phyloP scores from a whole-genome alignment of 1,284 basidiomycete genomes.

The Trichosporon sp. region DNA sequence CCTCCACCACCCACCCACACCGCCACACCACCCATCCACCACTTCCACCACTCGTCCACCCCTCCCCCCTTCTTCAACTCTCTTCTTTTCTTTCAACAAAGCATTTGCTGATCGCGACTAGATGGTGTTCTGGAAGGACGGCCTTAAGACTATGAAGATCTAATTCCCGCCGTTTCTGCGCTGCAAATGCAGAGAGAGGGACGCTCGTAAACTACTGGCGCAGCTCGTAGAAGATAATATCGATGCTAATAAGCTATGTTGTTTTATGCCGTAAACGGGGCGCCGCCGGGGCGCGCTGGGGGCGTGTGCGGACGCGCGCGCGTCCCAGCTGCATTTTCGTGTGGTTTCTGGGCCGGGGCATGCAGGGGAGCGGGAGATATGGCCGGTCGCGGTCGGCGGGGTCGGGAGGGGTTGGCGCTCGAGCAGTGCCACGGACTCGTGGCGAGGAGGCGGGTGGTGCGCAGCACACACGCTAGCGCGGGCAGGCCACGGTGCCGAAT shows the following conservation, averaged over 20 bases:
- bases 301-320: background rate
- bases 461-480: background rate
- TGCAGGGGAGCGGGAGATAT: background rate
- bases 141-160: constrained; percentile 60
- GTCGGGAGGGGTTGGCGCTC: background rate
- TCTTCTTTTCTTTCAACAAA: background rate
- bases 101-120: background rate
- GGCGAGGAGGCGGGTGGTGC: background rate
- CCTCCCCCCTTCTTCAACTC: background rate
- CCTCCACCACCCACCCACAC: background rate
- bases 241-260: background rate
- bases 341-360: background rate
- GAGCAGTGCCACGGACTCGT: background rate
- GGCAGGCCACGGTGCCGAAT: background rate
- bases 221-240: background rate
- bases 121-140: constrained; percentile 90
- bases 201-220: background rate
- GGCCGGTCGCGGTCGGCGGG: background rate
- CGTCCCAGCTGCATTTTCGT: background rate
- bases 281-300: background rate
- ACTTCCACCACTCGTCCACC: background rate
- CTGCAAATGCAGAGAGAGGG: background rate
- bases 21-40: background rate
- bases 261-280: background rate
- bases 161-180: constrained; percentile 10